Evolutionary conservation across 2,329 filamentous ascomycete genomes (phyloP), one percentile per base, ranked within the genome.

Genomic region (Pseudopithomyces chartarum): DNA sequence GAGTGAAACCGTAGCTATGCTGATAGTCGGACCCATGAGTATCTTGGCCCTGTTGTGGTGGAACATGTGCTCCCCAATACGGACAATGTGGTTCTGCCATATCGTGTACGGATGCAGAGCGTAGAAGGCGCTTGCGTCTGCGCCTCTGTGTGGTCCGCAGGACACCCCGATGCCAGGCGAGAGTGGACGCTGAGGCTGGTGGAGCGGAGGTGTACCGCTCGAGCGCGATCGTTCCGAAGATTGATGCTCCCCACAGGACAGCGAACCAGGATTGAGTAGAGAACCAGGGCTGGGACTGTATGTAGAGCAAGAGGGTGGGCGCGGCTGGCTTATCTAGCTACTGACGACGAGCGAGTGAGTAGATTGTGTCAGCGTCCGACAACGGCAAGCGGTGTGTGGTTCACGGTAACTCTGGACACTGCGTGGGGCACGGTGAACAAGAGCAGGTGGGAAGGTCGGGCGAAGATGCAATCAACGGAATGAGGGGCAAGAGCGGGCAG

Each of bases 21-120:
- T 49, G 60, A 46, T 63, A 61, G 56, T 33, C 55, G 36, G 67
- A 62, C 48, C 62, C 56, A 55, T 66, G 52, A 33, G 62, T 49
- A 39, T 65, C 66, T 56, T 64, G 55, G 55, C 56, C 60, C 42
- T 59, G 66, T 52, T 57, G 22, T 40, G 57, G 64, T 11, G 68
- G 58, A 54, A 64, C 58, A 22, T 59, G 59, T 57, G 51, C 49
- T 58, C 63, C 45, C 8, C 43, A 15, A 33, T 45, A 67, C 39
- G 54, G 43, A 52, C 58, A 64, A 53, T 68, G 61, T 26, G 64
- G 54, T n/a, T 70, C 69, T 33, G 70, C 68, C 71, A 73, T 73
- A 36, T 36, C 54, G 51, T 47, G 38, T 57, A 53, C 34, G 3
- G 20, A 19, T 23, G 44, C 22, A n/a, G 33, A 36, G 52, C 22